phyloP scores from a whole-genome alignment of 2,329 filamentous ascomycete genomes.

The Trichoderma sp. region DNA sequence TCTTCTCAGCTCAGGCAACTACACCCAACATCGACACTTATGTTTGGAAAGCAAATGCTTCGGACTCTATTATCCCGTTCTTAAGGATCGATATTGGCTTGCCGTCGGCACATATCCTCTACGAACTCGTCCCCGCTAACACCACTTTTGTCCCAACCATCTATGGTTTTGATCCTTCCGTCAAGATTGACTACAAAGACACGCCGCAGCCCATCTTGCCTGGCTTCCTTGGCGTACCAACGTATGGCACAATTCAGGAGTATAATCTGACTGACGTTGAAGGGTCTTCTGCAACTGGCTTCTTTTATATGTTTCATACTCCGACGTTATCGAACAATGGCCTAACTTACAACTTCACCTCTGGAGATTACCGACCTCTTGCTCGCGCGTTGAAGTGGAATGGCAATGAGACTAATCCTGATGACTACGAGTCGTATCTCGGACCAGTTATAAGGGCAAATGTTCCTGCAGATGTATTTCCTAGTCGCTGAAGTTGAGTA shows the following conservation, averaged over 20 bases:
- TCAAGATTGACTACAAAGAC: background rate
- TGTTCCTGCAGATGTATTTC: background rate
- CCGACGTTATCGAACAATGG: constrained; percentile 1
- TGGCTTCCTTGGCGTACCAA: background rate
- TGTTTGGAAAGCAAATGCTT: background rate
- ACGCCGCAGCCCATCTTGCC: background rate
- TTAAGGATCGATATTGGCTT: background rate
- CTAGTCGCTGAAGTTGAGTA: background rate
- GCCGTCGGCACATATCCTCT: background rate
- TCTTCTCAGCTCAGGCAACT: background rate
- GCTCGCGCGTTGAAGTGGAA: background rate
- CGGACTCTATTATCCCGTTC: background rate
- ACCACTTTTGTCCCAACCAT: background rate
- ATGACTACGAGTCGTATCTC: constrained; percentile 1
- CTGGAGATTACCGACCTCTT: constrained; percentile 9
- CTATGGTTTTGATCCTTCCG: constrained; percentile 2
- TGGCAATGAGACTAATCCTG: background rate
- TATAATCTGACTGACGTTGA: background rate
- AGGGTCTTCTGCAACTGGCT: background rate
- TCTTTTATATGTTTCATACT: background rate
- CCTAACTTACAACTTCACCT: background rate
- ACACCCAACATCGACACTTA: constrained; percentile 1
- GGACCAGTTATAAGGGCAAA: background rate
- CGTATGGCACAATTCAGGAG: background rate
- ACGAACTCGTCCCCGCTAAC: background rate